Evolutionary conservation across 2,329 filamentous ascomycete species (phyloP), one percentile per base, ranked within the genome.

Genomic region (Alternaria ethzedia): DNA sequence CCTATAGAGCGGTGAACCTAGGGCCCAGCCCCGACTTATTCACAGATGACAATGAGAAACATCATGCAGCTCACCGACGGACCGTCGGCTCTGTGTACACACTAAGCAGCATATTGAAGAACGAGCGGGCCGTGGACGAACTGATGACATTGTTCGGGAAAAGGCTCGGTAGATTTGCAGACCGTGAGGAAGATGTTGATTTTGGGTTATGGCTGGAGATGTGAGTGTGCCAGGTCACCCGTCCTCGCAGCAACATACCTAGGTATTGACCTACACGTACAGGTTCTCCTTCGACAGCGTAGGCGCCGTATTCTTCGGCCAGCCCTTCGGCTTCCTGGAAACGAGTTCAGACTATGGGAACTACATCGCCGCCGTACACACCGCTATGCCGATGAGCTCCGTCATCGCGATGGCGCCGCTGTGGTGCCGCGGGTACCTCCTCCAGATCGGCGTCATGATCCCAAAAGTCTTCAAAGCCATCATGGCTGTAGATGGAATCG

Each of bases 361-460:
- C 5, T 70, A 70, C 43, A 72, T 72, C 13, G 20, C 52, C 7
- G 59, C 81, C 1, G 70, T 82, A 0, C 76, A 82, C 50, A 76
- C 44, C 17, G 44, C 44, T 11, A 15, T 46, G 44, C 44, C 44
- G 9, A 15, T 46, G 21, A 46, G 23, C 4, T 46, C 44, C 15
- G 44, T 46, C 13, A 23, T 46, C 21, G 44, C 44, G 10, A 46
- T 25, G 44, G 44, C 44, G 11, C 44, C 44, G 5, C 23, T 6
- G 44, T 46, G 21, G 44, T 23, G 13, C 13, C 44, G 44, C 17
- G 23, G 17, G 13, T 46, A 46, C 23, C 44, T 46, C 13, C 44
- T 46, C 44, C 17, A 46, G 21, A 23, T 46, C 5, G 44, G 44
- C 17, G 20, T 46, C 15, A 46, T 46, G 44, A 46, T 46, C 21